Base-by-base conservation (phyloP, 139 green algal genomes). In the Parachlorella kessleri region DNA sequence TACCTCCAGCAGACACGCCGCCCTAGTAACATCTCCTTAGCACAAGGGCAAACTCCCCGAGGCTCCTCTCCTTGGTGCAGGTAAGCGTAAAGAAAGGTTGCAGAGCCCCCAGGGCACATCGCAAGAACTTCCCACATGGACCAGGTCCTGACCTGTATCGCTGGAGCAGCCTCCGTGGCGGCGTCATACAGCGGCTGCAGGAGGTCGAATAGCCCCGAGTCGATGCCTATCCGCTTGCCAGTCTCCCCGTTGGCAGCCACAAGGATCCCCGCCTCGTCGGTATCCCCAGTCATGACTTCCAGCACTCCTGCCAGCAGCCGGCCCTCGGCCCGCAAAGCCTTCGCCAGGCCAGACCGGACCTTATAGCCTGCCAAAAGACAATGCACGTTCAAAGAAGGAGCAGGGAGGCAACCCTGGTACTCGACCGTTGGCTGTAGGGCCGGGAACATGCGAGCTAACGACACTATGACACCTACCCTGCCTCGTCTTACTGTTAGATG, bases 211-310 rank as follows among this genome's bases (percentile, higher is more conserved):
- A 81, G 75, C 48, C 75, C 75, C 5, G 40, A 40, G 66, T 81
- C 75, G 18, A 81, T 40, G 10, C 75, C 75, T n/a, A 81, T 81
- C 33, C 66, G 66, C 66, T 81, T 48, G 0, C 40, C 14, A 1
- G 75, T 75, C 48, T 81, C 75, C 2, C 75, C 75, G 1, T 26
- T 81, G 26, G 53, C 66, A 0, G 42, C 66, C 4, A 41, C 66
- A 65, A 81, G 75, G 65, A 75, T 65, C 28, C 75, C 75, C 1
- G 26, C 40, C 37, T 68, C 75, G 5, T 38, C 53, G 42, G 75
- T 42, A 14, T 81, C 75, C 1, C 75, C 75, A 0, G 35, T 70
- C 23, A 69, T 55, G 6, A 81, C 5, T 3, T 81, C 65, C 41
- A 73, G 32, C 9, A 35, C 10, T 10, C 36, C 30, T 9, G 18